These are phyloP conservation scores for Bipolaris oryzae DNA, from an alignment of 2,329 filamentous ascomycete genomes.

Conservation along the genomic window DNA sequence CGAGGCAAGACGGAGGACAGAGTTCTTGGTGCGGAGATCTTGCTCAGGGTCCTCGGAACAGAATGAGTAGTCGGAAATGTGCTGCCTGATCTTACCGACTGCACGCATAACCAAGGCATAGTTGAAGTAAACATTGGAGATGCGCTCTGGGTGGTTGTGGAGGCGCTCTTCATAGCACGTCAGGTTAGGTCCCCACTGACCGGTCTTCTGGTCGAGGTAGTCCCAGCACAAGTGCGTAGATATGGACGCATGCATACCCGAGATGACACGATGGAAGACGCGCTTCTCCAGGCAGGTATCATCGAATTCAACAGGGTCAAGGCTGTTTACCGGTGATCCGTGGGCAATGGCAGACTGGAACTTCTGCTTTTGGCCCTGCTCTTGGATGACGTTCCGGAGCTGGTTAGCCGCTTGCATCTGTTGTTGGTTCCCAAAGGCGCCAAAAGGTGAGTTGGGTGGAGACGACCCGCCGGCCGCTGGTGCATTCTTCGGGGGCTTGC, in stretches of 20 bases:
- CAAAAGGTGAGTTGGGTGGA: slow-evolving; percentile 48
- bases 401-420: slow-evolving; percentile 64
- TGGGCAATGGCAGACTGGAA: slow-evolving; percentile 61
- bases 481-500: slow-evolving; percentile 50
- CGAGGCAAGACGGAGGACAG: slow-evolving; percentile 77
- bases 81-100: slow-evolving; percentile 84
- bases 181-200: slow-evolving; percentile 89
- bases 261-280: slow-evolving; percentile 95
- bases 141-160: slow-evolving; percentile 82
- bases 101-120: slow-evolving; percentile 94
- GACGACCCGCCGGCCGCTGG: slow-evolving; percentile 44
- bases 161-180: slow-evolving; percentile 88
- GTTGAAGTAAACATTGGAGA: slow-evolving; percentile 99
- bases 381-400: slow-evolving; percentile 64
- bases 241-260: slow-evolving; percentile 98
- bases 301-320: slow-evolving; percentile 74
- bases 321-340: slow-evolving; percentile 62
- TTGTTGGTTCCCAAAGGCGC: slow-evolving; percentile 51
- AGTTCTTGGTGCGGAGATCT: slow-evolving; percentile 78
- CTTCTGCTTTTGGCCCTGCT: slow-evolving; percentile 66
- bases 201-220: slow-evolving; percentile 92
- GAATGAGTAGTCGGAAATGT: slow-evolving; percentile 84
- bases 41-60: slow-evolving; percentile 84
- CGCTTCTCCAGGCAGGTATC: slow-evolving; percentile 97
- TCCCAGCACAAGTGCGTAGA: slow-evolving; percentile 96